phyloP scores from a whole-genome alignment of 2,329 filamentous ascomycete genomes.

The Pseudogymnoascus sp. region DNA sequence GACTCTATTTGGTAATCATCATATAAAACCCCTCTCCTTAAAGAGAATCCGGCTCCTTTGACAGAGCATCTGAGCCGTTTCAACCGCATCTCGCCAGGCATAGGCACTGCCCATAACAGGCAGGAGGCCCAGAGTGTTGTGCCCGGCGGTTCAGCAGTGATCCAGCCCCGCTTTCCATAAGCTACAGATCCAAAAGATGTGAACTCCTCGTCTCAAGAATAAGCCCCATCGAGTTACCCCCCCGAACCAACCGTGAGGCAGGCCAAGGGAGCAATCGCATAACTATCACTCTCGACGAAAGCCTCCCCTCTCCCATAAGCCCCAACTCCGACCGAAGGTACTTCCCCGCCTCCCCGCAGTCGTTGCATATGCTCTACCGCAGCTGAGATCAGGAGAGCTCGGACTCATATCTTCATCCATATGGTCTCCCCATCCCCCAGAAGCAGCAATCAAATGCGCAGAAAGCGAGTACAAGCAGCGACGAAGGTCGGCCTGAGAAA shows the following conservation, averaged over 20 bases:
- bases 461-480: constrained; percentile 28
- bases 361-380: constrained; percentile 15
- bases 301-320: constrained; percentile 49
- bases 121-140: constrained; percentile 24
- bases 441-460: constrained; percentile 25
- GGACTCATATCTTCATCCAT: constrained; percentile 91
- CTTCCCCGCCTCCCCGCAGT: constrained; percentile 30
- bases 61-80: constrained; percentile 50
- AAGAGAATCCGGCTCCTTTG: constrained; percentile 57
- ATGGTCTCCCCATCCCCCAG: constrained; percentile 36
- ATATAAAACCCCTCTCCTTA: constrained; percentile 30
- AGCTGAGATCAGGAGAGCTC: constrained; percentile 38
- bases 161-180: constrained; percentile 45
- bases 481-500: constrained; percentile 28
- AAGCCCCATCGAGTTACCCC: constrained; percentile 99
- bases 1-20: constrained; percentile 68
- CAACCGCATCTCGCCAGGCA: constrained; percentile 18
- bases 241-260: constrained; percentile 28
- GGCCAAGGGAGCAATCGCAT: constrained; percentile 78
- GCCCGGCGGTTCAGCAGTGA: constrained; percentile 12
- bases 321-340: constrained; percentile 34
- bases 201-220: constrained; percentile 97
- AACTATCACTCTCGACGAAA: constrained; percentile 95
- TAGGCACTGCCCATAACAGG: constrained; percentile 25
- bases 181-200: constrained; percentile 42